Conservation (phyloP, 2,329 filamentous ascomycete genomes). For the Chrysoporthe deuterocubensis region DNA sequence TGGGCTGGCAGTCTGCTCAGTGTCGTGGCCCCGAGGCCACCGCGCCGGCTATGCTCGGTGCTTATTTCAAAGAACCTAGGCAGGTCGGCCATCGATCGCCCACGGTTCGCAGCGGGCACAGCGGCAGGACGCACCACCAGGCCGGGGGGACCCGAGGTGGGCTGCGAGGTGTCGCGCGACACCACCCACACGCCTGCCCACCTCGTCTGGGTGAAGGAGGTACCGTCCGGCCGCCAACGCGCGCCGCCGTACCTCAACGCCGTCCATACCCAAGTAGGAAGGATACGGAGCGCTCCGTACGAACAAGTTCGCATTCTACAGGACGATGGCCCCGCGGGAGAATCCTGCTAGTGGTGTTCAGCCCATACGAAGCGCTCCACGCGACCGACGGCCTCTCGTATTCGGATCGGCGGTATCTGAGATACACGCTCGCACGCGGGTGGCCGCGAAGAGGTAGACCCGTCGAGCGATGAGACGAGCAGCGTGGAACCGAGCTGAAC, state of each 20-base stretch:
- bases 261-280: constrained; percentile 4
- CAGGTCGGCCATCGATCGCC: too few relatives aligned
- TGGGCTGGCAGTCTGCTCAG: too few relatives aligned
- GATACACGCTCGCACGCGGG: not conserved
- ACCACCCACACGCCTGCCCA: not conserved
- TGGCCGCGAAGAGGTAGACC: not conserved
- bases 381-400: not conserved
- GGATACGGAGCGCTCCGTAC: not conserved
- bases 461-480: not conserved
- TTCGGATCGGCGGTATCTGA: not conserved
- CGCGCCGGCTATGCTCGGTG: too few relatives aligned
- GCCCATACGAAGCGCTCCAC: not conserved
- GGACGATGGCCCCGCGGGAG: not conserved
- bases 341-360: not conserved
- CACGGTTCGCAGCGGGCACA: too few relatives aligned
- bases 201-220: not conserved
- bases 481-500: not conserved
- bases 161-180: not conserved
- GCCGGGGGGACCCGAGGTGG: not conserved
- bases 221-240: not conserved
- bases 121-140: too few relatives aligned
- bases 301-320: not conserved
- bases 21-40: too few relatives aligned
- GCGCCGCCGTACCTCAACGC: not conserved
- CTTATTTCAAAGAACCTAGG: too few relatives aligned